Evolutionary conservation across 352 stramenopile genomes (phyloP), one percentile per base, ranked within the genome.

Genomic region (Peronospora tabacina): DNA sequence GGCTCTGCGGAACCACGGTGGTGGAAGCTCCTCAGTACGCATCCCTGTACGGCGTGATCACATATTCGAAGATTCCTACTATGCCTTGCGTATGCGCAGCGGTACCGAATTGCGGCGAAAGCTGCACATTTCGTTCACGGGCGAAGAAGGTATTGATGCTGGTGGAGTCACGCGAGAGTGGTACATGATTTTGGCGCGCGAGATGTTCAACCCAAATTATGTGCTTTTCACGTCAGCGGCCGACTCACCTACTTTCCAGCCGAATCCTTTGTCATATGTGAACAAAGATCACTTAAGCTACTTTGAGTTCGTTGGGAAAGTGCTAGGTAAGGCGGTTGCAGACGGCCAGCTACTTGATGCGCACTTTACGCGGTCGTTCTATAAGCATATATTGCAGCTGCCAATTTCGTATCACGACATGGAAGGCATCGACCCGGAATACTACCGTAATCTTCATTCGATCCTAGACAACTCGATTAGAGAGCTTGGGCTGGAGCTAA

Each of bases 181-280:
- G 75, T 97, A 99, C 70, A 94, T 94, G 56, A 98, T 99, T 67
- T 68, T 99, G 24, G 94, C 96, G 3, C 97, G 97, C 56, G 96
- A 99, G 68, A 99, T 99, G 59, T 99, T 99, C 75, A 99, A 99
- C 69, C 95, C 96, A 40, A 98, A 99, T 66, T 99, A 99, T 71
- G 96, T 96, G 47, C 70, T 99, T 1, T 99, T 99, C 74, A 99
- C 95, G 35, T 97, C 95, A 15, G 97, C 96, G 3, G 95, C 96
- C 17, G 97, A 99, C 73, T 98, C 96, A 9, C 96, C 94, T 40
- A 99, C 97, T 7, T 99, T 99, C 70, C 96, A 99, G 66, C 96
- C 96, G 5, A 99, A 99, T 67, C 94, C 95, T 42, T 82, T 98
- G 29, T 99, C 94, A 44, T 97, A 93, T 55, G 97, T 99, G 52